Conservation (phyloP, 2,329 filamentous ascomycete genomes). For the Chaetomium sp. region DNA sequence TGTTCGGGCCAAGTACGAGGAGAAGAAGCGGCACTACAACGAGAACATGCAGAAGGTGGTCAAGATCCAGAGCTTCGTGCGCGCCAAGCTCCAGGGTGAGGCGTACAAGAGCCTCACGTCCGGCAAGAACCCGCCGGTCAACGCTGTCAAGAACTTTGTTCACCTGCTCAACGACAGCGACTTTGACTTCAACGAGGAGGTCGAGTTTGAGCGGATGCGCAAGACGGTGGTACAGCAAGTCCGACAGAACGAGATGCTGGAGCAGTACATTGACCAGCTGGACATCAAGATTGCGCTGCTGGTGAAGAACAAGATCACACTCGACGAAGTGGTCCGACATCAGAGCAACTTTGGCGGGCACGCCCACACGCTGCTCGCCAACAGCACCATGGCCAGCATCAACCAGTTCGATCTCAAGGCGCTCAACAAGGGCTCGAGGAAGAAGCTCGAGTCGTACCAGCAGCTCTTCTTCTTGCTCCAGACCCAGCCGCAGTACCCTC, state of each 20-base stretch:
- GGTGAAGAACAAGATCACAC: slow-evolving; percentile 98
- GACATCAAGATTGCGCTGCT: slow-evolving; percentile 98
- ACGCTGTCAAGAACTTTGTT: slow-evolving; percentile 96
- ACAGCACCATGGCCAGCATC: slow-evolving; percentile 78
- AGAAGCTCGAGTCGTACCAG: slow-evolving; percentile 94
- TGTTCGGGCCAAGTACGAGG: slow-evolving; percentile 67
- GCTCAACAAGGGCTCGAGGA: slow-evolving; percentile 90
- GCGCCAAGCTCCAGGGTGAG: slow-evolving; percentile 91
- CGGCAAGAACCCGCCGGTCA: slow-evolving; percentile 93
- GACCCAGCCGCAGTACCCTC: slow-evolving; percentile 88
- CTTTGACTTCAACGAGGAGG: slow-evolving; percentile 97
- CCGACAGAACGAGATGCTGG: slow-evolving; percentile 90
- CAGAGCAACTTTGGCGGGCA: slow-evolving; percentile 94
- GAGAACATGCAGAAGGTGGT: slow-evolving; percentile 99
- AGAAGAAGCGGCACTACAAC: slow-evolving; percentile 82
- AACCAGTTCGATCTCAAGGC: slow-evolving; percentile 97
- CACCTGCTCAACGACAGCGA: slow-evolving; percentile 97
- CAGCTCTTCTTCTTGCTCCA: slow-evolving; percentile 96
- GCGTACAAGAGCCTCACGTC: slow-evolving; percentile 96
- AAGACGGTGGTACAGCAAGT: slow-evolving; percentile 98
- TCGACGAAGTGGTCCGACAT: slow-evolving; percentile 95
- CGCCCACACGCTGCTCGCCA: slow-evolving; percentile 76
- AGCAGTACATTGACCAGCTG: slow-evolving; percentile 96
- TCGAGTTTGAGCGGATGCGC: slow-evolving; percentile 89
- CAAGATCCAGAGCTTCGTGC: slow-evolving; percentile 95